Percentiles rank a stretch among this genome's conserved stretches.
phyloP scores from a whole-genome alignment of 768 basidiomycete species.

The Boletus rex-veris region DNA sequence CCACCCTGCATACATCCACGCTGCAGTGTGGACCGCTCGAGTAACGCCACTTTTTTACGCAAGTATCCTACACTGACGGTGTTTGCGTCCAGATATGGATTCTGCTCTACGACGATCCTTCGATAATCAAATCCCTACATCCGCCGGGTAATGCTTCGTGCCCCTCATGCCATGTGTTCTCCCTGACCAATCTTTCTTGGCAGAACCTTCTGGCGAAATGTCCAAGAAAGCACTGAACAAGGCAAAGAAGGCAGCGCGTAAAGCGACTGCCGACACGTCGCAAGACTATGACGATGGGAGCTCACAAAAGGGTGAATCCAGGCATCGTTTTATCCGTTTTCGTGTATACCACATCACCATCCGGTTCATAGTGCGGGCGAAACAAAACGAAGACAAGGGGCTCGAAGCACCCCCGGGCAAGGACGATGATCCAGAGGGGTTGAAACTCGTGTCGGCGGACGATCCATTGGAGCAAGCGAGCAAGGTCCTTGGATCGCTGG shows the following conservation, averaged over 20 bases:
- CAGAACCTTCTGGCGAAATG: conserved; percentile 18
- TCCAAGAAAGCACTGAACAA: conserved; percentile 86
- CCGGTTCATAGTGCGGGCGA: conserved; percentile 27
- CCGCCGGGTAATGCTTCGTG: conserved; percentile 34
- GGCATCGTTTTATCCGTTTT: conserved; percentile 11
- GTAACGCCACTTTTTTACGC: conserved; percentile 37
- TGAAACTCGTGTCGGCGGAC: conserved; percentile 56
- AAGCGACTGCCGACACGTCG: conserved; percentile 45
- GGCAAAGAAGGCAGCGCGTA: conserved; percentile 75
- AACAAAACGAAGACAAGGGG: conserved; percentile 63
- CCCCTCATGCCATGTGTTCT: conserved; percentile 29
- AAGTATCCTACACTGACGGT: conserved; percentile 11
- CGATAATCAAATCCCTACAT: conserved; percentile 41
- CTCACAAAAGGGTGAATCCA: conserved; percentile 59
- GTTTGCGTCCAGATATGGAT: conserved; percentile 61
- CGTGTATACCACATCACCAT: conserved; percentile 9
- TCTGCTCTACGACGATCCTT: conserved; percentile 66
- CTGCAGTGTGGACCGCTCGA: conserved; percentile 67
- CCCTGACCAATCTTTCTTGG: not conserved
- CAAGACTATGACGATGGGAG: conserved; percentile 36
- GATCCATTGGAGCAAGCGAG: conserved; percentile 75
- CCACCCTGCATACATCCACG: conserved; percentile 71
- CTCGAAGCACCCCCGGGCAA: conserved; percentile 52
- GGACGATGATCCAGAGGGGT: conserved; percentile 85
- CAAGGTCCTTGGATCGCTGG: conserved; percentile 65